phyloP scores from a whole-genome alignment of 306 rosid species.

The Hippophae tibetana region DNA sequence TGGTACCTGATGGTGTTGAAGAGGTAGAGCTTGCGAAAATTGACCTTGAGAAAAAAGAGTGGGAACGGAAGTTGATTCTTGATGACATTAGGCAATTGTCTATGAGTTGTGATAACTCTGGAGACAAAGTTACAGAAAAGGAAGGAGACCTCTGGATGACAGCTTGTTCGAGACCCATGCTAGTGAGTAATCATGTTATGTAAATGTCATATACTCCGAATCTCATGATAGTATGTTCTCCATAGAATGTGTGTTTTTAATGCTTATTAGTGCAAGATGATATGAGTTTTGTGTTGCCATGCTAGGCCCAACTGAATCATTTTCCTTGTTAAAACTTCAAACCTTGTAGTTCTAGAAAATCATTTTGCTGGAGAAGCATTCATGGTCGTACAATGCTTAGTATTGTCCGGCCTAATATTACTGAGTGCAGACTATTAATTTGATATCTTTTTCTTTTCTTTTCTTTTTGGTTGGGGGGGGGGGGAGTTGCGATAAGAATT shows the following conservation, averaged over 20 bases:
- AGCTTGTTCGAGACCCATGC: slow-evolving; percentile 55
- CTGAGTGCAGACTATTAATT: too few relatives aligned
- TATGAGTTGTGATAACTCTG: slow-evolving; percentile 46
- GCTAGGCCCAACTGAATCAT: background rate
- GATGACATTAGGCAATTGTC: slow-evolving; percentile 78
- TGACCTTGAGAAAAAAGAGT: slow-evolving; percentile 73
- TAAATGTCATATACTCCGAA: slow-evolving; percentile 13
- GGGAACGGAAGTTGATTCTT: slow-evolving; percentile 72
- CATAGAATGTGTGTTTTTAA: background rate
- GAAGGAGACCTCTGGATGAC: slow-evolving; percentile 91
- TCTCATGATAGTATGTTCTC: slow-evolving; percentile 12
- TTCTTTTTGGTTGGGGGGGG: too few relatives aligned
- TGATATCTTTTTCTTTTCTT: background rate
- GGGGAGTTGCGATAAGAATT: too few relatives aligned
- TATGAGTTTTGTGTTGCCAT: background rate
- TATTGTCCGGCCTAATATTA: too few relatives aligned
- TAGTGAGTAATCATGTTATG: slow-evolving; percentile 50
- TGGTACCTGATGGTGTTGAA: slow-evolving; percentile 98
- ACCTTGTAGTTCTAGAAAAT: background rate
- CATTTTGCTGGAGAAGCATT: too few relatives aligned
- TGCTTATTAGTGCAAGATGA: too few relatives aligned
- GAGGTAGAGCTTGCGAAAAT: slow-evolving; percentile 95
- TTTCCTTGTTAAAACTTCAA: background rate
- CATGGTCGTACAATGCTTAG: too few relatives aligned
- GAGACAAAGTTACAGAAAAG: slow-evolving; percentile 55